Conservation (phyloP, 1,139 yeast species). For the Wickerhamiella pararugosa region DNA sequence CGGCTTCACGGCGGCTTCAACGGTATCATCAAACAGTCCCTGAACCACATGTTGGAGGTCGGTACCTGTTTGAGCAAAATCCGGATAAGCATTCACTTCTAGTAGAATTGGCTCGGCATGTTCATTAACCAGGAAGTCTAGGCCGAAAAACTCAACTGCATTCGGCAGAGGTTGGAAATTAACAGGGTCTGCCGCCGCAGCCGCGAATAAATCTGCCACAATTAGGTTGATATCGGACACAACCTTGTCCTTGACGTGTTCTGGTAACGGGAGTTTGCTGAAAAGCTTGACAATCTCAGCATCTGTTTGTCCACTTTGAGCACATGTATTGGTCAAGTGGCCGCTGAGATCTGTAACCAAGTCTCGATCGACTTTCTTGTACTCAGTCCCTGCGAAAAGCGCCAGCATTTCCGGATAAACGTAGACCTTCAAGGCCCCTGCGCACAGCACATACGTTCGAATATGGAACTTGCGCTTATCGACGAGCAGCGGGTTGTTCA, state of each 20-base stretch:
- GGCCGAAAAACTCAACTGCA: constrained; percentile 77
- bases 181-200: constrained; percentile 67
- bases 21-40: constrained; percentile 21
- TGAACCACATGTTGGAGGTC: constrained; percentile 48
- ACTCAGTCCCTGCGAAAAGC: constrained; percentile 53
- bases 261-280: constrained; percentile 34
- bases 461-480: constrained; percentile 73
- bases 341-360: constrained; percentile 35
- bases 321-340: constrained; percentile 86
- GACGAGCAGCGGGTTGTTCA: constrained; percentile 50
- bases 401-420: constrained; percentile 71
- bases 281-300: constrained; percentile 46
- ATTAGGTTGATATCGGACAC: constrained; percentile 43
- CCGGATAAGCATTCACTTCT: constrained; percentile 91
- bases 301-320: constrained; percentile 39
- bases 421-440: constrained; percentile 58
- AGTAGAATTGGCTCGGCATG: constrained; percentile 42
- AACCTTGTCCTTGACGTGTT: constrained; percentile 29
- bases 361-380: constrained; percentile 20
- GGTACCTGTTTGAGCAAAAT: constrained; percentile 86
- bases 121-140: constrained; percentile 65
- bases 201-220: constrained; percentile 60
- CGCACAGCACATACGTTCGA: constrained; percentile 68
- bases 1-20: constrained; percentile 9
- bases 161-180: constrained; percentile 78